phyloP scores from a whole-genome alignment of 805 yeast genomes.

The Nakazawaea ernobii region DNA sequence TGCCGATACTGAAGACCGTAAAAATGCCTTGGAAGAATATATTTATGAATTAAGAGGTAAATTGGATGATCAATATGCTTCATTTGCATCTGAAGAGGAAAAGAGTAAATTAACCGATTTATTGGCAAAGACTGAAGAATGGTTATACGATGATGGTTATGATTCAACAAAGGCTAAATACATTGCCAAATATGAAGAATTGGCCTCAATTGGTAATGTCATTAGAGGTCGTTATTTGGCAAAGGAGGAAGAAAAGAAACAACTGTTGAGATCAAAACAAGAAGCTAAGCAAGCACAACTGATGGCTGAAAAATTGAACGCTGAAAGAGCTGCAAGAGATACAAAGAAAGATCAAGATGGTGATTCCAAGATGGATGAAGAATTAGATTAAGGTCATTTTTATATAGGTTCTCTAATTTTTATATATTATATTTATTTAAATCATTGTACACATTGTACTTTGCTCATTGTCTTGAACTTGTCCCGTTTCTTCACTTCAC shows the following conservation, averaged over 20 bases:
- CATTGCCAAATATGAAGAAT: conserved; percentile 96
- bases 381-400: conserved; percentile 15
- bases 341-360: conserved; percentile 33
- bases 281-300: conserved; percentile 82
- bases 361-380: conserved; percentile 30
- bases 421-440: too few relatives aligned
- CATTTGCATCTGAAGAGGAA: conserved; percentile 87
- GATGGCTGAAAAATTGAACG: conserved; percentile 79
- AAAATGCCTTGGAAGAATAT: conserved; percentile 97
- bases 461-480: too few relatives aligned
- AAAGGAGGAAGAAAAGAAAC: conserved; percentile 93
- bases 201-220: conserved; percentile 89
- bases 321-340: conserved; percentile 56
- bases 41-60: conserved; percentile 96
- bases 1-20: conserved; percentile 97
- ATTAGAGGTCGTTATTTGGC: conserved; percentile 93
- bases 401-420: too few relatives aligned
- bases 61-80: conserved; percentile 84
- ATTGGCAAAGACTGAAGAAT: conserved; percentile 87
- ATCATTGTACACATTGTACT: too few relatives aligned
- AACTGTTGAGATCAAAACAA: conserved; percentile 77
- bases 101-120: conserved; percentile 69
- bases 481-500: too few relatives aligned
- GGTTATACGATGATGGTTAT: conserved; percentile 97
- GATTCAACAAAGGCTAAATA: conserved; percentile 95